Evolutionary conservation across 345 rosid genomes (phyloP).

Genomic region (Murraya koenigii): DNA sequence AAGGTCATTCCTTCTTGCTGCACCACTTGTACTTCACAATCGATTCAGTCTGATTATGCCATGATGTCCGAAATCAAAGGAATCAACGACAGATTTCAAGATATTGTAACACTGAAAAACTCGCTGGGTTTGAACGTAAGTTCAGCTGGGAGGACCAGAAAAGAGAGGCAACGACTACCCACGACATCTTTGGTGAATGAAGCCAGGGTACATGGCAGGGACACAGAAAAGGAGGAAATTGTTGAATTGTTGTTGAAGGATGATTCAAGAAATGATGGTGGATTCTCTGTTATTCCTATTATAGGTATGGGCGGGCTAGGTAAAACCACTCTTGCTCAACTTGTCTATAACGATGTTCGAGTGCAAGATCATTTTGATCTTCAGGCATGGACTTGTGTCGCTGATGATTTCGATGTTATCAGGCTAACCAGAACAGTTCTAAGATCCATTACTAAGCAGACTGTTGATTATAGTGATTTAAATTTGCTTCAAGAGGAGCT

Average conservation of each 20-base stretch:
- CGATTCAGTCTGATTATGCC: neutral
- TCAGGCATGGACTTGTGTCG: constrained; percentile 14
- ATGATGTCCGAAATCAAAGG: neutral
- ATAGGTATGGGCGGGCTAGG: constrained; percentile 24
- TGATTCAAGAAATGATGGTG: neutral
- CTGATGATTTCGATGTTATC: neutral
- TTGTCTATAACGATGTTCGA: constrained; percentile 1
- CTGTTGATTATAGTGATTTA: neutral
- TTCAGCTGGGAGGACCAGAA: too few relatives aligned
- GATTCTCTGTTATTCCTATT: constrained; percentile 14
- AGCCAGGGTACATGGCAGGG: constrained; percentile 19
- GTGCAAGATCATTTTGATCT: constrained; percentile 5
- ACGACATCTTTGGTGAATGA: constrained; percentile 12
- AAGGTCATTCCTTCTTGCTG: neutral
- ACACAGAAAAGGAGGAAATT: constrained; percentile 6
- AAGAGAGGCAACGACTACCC: fast-evolving
- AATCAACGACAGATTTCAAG: constrained; percentile 1
- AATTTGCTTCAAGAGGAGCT: constrained; percentile 5
- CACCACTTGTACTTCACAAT: neutral
- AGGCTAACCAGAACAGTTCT: neutral
- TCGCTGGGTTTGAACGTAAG: neutral
- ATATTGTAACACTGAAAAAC: neutral
- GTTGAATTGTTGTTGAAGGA: neutral
- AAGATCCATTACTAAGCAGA: neutral
- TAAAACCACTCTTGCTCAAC: constrained; percentile 22